These are phyloP conservation scores for Crepidotus variabilis DNA, from an alignment of 768 basidiomycete species.

Conservation along the genomic window DNA sequence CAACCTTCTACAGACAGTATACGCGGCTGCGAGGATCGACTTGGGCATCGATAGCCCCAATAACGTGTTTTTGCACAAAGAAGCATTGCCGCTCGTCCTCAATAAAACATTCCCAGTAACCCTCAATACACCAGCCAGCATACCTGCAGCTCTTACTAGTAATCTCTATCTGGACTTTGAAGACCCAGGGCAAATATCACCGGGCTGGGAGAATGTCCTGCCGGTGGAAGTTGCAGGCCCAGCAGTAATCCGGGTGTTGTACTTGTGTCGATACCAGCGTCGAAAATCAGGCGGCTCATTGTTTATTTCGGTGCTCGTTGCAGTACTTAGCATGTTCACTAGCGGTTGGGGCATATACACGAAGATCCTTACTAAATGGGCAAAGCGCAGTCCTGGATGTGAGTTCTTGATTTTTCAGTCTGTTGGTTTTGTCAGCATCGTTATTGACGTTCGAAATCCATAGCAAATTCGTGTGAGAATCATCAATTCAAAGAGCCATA, in stretches of 20 bases:
- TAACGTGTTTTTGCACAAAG: constrained; percentile 18
- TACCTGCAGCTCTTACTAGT: not conserved
- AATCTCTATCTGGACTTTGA: not conserved
- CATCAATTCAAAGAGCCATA: too few relatives aligned
- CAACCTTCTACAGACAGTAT: constrained; percentile 17
- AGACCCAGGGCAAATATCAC: not conserved
- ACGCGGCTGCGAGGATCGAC: constrained; percentile 20
- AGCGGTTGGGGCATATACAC: constrained; percentile 15
- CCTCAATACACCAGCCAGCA: not conserved
- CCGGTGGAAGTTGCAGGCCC: constrained; percentile 10
- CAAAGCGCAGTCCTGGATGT: not conserved
- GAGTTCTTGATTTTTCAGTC: too few relatives aligned
- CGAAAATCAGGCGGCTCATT: constrained; percentile 9
- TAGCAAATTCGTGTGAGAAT: too few relatives aligned
- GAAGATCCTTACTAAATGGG: not conserved
- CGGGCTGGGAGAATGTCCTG: not conserved
- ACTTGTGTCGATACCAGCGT: constrained; percentile 16
- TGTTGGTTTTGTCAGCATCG: too few relatives aligned
- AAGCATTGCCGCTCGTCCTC: constrained; percentile 1
- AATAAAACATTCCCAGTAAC: constrained; percentile 8
- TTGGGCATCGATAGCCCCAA: constrained; percentile 20
- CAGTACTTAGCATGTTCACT: constrained; percentile 18
- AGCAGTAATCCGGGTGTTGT: constrained; percentile 15
- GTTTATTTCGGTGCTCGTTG: constrained; percentile 17
- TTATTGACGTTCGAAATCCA: too few relatives aligned